These are phyloP conservation scores for Lactarius psammicola DNA, from an alignment of 768 basidiomycete species.

Conservation along the genomic window DNA sequence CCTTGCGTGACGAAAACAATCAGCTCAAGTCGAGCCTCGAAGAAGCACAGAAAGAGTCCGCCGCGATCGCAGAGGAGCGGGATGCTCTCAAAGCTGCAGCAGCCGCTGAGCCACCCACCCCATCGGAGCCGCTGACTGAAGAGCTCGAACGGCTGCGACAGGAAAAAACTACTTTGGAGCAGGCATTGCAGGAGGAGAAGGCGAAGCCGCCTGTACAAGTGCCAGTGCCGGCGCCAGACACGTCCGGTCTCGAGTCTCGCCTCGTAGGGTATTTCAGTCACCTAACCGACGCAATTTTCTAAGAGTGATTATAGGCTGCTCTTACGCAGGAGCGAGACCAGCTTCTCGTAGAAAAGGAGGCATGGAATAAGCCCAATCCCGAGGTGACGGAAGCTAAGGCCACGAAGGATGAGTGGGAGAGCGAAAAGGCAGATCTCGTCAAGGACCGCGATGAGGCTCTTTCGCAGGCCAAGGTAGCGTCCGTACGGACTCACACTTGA, in stretches of 20 bases:
- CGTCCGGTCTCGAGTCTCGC: constrained; percentile 31
- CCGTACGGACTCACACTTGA: not conserved
- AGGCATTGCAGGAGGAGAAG: constrained; percentile 41
- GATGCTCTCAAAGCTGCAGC: constrained; percentile 41
- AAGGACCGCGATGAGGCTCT: constrained; percentile 59
- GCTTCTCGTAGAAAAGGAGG: constrained; percentile 58
- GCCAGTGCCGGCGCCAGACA: constrained; percentile 20
- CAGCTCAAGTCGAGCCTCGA: constrained; percentile 28
- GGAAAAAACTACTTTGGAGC: constrained; percentile 42
- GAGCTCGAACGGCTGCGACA: constrained; percentile 36
- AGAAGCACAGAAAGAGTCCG: constrained; percentile 30
- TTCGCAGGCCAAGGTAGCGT: constrained; percentile 54
- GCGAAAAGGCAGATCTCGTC: constrained; percentile 56
- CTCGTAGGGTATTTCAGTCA: constrained; percentile 36
- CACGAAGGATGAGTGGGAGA: constrained; percentile 48
- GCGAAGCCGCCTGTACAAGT: constrained; percentile 27
- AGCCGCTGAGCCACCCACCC: not conserved
- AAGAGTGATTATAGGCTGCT: constrained; percentile 41
- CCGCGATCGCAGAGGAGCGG: constrained; percentile 31
- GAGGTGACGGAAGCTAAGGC: constrained; percentile 27
- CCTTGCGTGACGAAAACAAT: constrained; percentile 20
- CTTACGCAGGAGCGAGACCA: constrained; percentile 60
- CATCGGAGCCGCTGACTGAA: constrained; percentile 24
- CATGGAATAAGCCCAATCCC: constrained; percentile 36
- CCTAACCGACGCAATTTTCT: not conserved